phyloP scores from a whole-genome alignment of 352 stramenopile genomes.

The Pythium utonaiense region DNA sequence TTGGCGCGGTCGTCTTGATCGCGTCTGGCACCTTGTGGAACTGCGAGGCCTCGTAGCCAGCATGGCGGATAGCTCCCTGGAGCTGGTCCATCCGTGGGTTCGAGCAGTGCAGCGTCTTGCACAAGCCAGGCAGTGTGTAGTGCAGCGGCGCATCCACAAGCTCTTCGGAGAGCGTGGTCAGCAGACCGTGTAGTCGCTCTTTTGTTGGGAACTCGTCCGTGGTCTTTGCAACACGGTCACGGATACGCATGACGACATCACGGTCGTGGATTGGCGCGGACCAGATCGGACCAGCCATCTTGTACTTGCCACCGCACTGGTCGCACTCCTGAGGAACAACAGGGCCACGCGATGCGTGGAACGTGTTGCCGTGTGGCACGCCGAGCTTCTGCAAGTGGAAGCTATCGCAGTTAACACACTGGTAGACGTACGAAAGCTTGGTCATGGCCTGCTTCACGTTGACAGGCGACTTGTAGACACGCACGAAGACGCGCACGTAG shows the following conservation, averaged over 20 bases:
- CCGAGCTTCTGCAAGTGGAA: constrained; percentile 96
- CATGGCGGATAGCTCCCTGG: constrained; percentile 93
- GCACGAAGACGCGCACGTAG: constrained; percentile 99
- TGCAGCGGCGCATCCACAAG: constrained; percentile 94
- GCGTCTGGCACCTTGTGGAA: constrained; percentile 98
- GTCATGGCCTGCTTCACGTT: constrained; percentile 93
- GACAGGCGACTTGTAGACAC: constrained; percentile 95
- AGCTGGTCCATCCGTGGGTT: constrained; percentile 94
- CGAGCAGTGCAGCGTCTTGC: constrained; percentile 90
- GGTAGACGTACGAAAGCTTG: constrained; percentile 86
- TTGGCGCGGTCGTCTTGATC: constrained; percentile 98
- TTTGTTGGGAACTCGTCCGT: constrained; percentile 90
- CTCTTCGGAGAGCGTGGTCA: constrained; percentile 96
- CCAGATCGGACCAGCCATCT: constrained; percentile 97
- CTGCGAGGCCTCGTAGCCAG: constrained; percentile 96
- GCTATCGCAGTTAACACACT: constrained; percentile 95
- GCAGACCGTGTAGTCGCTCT: constrained; percentile 90
- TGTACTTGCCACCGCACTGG: constrained; percentile 81
- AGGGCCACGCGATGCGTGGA: constrained; percentile 72
- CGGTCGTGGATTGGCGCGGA: constrained; percentile 94
- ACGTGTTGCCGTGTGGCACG: constrained; percentile 83
- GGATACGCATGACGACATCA: constrained; percentile 82
- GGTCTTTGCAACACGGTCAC: constrained; percentile 72
- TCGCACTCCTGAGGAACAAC: constrained; percentile 72
- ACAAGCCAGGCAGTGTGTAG: constrained; percentile 94